A percentile compares a stretch with the other conserved stretches of the same genome.
These are phyloP conservation scores for Colletotrichum destructivum DNA, from an alignment of 2,329 filamentous ascomycete species.

Conservation along the genomic window DNA sequence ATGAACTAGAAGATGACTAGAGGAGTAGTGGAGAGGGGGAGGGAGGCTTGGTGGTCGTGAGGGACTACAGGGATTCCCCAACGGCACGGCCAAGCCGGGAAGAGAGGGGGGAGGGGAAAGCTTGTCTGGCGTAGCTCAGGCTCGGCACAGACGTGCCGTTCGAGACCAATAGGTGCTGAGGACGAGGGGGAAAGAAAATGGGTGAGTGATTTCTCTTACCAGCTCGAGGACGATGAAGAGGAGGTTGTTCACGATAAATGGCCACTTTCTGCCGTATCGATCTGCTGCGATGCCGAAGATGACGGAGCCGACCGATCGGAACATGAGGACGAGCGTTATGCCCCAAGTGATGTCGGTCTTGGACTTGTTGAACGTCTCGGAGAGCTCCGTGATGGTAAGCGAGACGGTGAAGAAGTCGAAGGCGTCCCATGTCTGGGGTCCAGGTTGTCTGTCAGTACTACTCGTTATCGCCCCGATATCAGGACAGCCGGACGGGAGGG, in stretches of 20 bases:
- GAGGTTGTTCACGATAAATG: slow-evolving; percentile 82
- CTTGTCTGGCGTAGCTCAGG: slow-evolving; percentile 28
- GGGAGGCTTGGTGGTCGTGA: slow-evolving; percentile 23
- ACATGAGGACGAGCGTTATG: slow-evolving; percentile 75
- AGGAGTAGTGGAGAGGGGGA: not conserved
- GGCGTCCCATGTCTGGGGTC: slow-evolving; percentile 70
- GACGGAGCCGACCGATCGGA: slow-evolving; percentile 70
- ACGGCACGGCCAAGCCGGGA: slow-evolving; percentile 38
- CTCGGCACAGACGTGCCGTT: slow-evolving; percentile 32
- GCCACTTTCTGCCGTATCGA: slow-evolving; percentile 76
- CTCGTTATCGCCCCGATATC: not conserved
- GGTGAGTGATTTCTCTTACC: slow-evolving; percentile 58
- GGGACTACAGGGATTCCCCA: slow-evolving; percentile 34
- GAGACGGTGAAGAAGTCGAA: slow-evolving; percentile 79
- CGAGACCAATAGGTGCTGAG: not conserved
- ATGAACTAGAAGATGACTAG: not conserved
- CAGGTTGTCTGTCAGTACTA: slow-evolving; percentile 1
- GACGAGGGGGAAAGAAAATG: slow-evolving; percentile 20
- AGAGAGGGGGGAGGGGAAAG: slow-evolving; percentile 24
- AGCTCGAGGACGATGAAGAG: slow-evolving; percentile 81
- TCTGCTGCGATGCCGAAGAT: slow-evolving; percentile 70
- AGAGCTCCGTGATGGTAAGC: slow-evolving; percentile 69
- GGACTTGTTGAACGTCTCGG: slow-evolving; percentile 65
- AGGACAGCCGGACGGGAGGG: not conserved
- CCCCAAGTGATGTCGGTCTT: slow-evolving; percentile 76